Conservation (phyloP, 345 rosid species). For the Hypericum androsaemum region DNA sequence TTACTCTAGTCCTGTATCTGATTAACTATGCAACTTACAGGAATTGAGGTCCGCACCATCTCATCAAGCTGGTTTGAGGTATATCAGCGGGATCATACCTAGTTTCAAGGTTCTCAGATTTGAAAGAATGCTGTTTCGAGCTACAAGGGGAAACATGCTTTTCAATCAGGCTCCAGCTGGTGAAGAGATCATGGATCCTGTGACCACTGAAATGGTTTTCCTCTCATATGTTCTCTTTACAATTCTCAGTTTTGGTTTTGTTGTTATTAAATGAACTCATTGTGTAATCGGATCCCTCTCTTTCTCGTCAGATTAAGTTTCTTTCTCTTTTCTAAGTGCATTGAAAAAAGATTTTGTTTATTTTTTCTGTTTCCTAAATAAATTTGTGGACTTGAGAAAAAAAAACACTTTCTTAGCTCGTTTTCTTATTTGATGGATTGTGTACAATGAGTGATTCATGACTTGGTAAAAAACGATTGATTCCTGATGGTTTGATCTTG, state of each 20-base stretch:
- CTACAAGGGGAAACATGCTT: slow-evolving; percentile 98
- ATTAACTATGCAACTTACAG: slow-evolving; percentile 31
- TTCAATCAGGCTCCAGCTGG: slow-evolving; percentile 84
- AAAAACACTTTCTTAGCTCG: no score
- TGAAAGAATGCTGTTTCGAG: slow-evolving; percentile 94
- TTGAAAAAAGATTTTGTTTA: no score
- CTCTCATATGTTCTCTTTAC: slow-evolving; percentile 6
- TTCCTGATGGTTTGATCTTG: slow-evolving; percentile 11
- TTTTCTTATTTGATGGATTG: background rate
- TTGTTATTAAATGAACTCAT: slow-evolving; percentile 7
- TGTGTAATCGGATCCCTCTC: background rate
- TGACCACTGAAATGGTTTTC: slow-evolving; percentile 72
- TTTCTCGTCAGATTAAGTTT: no score
- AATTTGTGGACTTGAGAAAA: no score
- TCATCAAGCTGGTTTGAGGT: slow-evolving; percentile 72
- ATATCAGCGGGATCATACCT: slow-evolving; percentile 78
- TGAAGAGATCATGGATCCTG: slow-evolving; percentile 89
- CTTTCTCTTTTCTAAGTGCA: no score
- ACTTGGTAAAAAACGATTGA: background rate
- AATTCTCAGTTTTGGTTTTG: slow-evolving; percentile 4
- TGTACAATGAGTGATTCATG: background rate
- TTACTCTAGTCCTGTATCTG: slow-evolving; percentile 14
- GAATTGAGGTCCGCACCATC: slow-evolving; percentile 53
- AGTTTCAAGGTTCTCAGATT: slow-evolving; percentile 59
- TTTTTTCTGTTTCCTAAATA: no score